These are phyloP conservation scores for Trypanosoma cruzi DNA, from an alignment of 208 protist species.

Conservation along the genomic window DNA sequence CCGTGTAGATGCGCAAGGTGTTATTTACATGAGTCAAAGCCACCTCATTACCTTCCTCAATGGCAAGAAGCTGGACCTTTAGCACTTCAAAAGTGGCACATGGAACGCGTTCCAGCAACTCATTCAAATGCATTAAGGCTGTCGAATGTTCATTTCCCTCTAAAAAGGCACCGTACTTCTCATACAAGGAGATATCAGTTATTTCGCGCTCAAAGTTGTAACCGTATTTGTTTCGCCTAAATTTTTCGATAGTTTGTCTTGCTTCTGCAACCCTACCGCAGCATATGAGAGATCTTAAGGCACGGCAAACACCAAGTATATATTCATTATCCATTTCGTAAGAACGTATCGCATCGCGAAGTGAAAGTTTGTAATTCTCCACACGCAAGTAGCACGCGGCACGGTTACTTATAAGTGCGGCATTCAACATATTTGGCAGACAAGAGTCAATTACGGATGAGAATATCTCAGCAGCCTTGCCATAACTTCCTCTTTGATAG, in stretches of 20 bases:
- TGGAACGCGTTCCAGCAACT: conserved; percentile 37
- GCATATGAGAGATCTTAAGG: conserved; percentile 40
- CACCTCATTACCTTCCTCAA: conserved; percentile 36
- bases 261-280: conserved; percentile 33
- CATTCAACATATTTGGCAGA: conserved; percentile 28
- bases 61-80: conserved; percentile 50
- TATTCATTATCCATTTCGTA: conserved; percentile 40
- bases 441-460: conserved; percentile 31
- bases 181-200: conserved; percentile 40
- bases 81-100: conserved; percentile 58
- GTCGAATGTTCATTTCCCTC: conserved; percentile 43
- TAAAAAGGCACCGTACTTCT: conserved; percentile 40
- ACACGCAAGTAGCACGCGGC: conserved; percentile 55
- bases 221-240: conserved; percentile 23
- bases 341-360: conserved; percentile 38
- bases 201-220: conserved; percentile 42
- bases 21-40: conserved; percentile 36
- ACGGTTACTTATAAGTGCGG: conserved; percentile 50
- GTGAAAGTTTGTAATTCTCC: conserved; percentile 48
- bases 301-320: conserved; percentile 41
- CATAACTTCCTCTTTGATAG: conserved; percentile 22
- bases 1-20: conserved; percentile 29
- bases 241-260: conserved; percentile 28
- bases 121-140: conserved; percentile 46
- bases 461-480: conserved; percentile 19